phyloP scores from a whole-genome alignment of 2,329 filamentous ascomycete genomes.

The Colletotrichum noveboracense region DNA sequence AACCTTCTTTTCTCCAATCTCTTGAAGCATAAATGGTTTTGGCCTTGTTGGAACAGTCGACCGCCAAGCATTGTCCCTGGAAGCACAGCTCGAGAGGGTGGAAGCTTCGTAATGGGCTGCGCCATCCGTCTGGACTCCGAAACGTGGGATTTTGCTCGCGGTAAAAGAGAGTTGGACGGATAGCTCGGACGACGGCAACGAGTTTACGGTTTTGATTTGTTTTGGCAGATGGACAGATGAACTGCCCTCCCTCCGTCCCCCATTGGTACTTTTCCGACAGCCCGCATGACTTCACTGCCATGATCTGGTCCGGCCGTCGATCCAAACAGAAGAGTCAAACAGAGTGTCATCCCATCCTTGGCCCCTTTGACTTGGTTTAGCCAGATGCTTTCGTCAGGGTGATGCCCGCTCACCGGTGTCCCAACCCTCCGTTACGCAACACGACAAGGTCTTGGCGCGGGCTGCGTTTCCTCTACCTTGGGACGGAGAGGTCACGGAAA shows the following conservation, averaged over 20 bases:
- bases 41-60: neutral
- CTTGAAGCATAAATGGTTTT: conserved; percentile 17
- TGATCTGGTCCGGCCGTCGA: neutral
- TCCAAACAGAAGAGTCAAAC: neutral
- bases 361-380: neutral
- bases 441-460: conserved; percentile 1
- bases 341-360: conserved; percentile 14
- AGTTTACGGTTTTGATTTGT: neutral
- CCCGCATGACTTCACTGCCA: neutral
- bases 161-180: conserved; percentile 1
- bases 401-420: neutral
- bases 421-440: neutral
- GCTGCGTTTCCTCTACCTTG: neutral
- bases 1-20: conserved; percentile 15
- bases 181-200: conserved; percentile 14
- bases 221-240: neutral
- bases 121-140: conserved; percentile 15
- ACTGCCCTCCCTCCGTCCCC: neutral
- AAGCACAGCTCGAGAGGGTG: neutral
- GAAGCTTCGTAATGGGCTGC: conserved; percentile 13
- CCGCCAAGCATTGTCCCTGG: conserved; percentile 11
- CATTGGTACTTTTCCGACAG: neutral
- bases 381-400: neutral
- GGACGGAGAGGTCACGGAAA: neutral
- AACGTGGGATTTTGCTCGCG: neutral